Evolutionary conservation across 345 rosid genomes (phyloP).

Genomic region (Citrus hindsii): DNA sequence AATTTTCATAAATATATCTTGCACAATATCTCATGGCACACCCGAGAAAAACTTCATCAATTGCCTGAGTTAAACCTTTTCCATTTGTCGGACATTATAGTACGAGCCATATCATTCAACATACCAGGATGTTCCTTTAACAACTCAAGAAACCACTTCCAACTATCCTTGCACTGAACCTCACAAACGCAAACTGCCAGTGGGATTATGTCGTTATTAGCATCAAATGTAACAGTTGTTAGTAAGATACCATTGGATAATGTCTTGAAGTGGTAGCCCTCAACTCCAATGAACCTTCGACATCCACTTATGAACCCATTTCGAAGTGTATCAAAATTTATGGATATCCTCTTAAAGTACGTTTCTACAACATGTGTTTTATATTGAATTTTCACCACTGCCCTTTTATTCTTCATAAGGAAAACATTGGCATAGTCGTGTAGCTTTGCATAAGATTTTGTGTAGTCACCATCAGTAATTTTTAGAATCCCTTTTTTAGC

Average conservation of each 20-base stretch:
- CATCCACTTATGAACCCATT: background rate
- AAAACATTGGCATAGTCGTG: background rate
- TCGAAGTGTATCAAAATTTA: too few species aligned
- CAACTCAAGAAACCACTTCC: background rate
- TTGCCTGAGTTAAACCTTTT: background rate
- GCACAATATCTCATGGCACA: background rate
- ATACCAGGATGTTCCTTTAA: background rate
- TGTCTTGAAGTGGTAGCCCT: background rate
- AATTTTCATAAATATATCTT: background rate
- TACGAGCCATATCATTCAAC: background rate
- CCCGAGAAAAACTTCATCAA: background rate
- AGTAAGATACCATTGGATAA: background rate
- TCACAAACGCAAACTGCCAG: background rate
- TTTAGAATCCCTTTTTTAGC: background rate
- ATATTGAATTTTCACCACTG: background rate
- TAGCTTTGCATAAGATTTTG: background rate
- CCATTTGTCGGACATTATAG: background rate
- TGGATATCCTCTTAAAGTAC: too few species aligned
- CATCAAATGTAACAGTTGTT: background rate
- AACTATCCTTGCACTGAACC: background rate
- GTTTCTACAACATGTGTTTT: too few species aligned
- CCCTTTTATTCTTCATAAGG: background rate
- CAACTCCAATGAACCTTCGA: background rate
- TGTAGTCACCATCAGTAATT: too few species aligned
- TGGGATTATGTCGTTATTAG: background rate